Percentiles rank a stretch among this genome's conserved stretches.
These are phyloP conservation scores for Emergomyces africanus DNA, from an alignment of 2,329 filamentous ascomycete genomes.

Conservation along the genomic window DNA sequence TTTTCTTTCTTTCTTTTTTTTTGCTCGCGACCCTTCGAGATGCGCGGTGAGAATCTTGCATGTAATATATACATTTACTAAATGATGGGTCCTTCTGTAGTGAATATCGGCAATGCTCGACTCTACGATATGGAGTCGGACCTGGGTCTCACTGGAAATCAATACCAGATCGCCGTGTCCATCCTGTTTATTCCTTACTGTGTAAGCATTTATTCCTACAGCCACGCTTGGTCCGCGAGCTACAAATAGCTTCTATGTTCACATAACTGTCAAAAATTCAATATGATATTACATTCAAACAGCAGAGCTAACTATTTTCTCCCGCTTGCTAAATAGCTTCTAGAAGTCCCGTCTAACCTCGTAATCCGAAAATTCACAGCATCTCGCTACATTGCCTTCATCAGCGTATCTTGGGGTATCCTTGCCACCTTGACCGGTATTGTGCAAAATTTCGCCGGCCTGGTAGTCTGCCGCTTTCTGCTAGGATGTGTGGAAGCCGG, in stretches of 20 bases:
- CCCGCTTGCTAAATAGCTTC: slow-evolving; percentile 21
- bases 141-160: slow-evolving; percentile 45
- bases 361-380: slow-evolving; percentile 52
- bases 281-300: too few species aligned
- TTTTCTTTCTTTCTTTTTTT: neutral
- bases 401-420: slow-evolving; percentile 49
- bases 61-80: neutral
- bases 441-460: slow-evolving; percentile 48
- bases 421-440: slow-evolving; percentile 46
- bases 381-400: slow-evolving; percentile 40
- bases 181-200: slow-evolving; percentile 55
- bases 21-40: neutral
- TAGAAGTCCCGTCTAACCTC: slow-evolving; percentile 54
- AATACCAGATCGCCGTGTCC: slow-evolving; percentile 57
- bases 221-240: neutral
- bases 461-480: slow-evolving; percentile 56
- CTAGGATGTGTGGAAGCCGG: slow-evolving; percentile 59
- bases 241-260: neutral
- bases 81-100: slow-evolving; percentile 19
- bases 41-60: neutral
- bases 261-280: slow-evolving; percentile 6
- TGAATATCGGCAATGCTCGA: slow-evolving; percentile 61
- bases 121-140: slow-evolving; percentile 53
- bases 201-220: slow-evolving; percentile 21
- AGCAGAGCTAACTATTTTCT: too few species aligned